Evolutionary conservation across 2,329 filamentous ascomycete species (phyloP).

Genomic region (Fonsecaea erecta): DNA sequence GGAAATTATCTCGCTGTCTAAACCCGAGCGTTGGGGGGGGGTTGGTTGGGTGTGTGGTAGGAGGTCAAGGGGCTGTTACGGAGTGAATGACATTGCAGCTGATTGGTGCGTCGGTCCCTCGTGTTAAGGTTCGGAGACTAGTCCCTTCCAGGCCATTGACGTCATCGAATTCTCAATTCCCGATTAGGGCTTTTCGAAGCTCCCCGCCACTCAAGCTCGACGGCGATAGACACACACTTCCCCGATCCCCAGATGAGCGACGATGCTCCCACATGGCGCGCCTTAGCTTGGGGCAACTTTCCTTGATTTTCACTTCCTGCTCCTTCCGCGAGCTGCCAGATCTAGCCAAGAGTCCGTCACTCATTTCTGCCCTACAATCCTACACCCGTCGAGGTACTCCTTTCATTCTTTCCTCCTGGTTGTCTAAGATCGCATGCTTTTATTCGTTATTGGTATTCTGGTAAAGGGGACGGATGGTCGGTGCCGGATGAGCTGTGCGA

Average conservation of each 20-base stretch:
- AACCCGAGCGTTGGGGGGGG: not conserved
- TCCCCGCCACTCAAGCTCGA: not conserved
- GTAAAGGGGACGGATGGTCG: not conserved
- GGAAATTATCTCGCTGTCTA: not conserved
- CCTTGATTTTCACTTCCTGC: constrained; percentile 7
- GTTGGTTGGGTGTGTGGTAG: not conserved
- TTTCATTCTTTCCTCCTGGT: not conserved
- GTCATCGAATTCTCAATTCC: not conserved
- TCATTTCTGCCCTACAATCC: not conserved
- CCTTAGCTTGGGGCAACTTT: not conserved
- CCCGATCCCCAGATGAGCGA: not conserved
- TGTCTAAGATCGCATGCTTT: not conserved
- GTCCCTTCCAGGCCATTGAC: constrained; percentile 3
- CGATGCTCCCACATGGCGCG: not conserved
- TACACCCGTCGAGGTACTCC: not conserved
- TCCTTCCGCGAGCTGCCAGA: not conserved
- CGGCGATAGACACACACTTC: not conserved
- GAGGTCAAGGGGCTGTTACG: not conserved
- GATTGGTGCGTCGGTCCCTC: not conserved
- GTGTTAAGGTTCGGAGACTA: not conserved
- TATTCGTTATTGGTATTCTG: not conserved
- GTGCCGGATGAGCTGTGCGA: not conserved
- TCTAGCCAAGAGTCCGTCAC: not conserved
- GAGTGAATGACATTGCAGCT: not conserved
- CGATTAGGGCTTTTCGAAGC: not conserved